phyloP scores from a whole-genome alignment of 768 basidiomycete genomes.

The Leccinum longicurvipes region DNA sequence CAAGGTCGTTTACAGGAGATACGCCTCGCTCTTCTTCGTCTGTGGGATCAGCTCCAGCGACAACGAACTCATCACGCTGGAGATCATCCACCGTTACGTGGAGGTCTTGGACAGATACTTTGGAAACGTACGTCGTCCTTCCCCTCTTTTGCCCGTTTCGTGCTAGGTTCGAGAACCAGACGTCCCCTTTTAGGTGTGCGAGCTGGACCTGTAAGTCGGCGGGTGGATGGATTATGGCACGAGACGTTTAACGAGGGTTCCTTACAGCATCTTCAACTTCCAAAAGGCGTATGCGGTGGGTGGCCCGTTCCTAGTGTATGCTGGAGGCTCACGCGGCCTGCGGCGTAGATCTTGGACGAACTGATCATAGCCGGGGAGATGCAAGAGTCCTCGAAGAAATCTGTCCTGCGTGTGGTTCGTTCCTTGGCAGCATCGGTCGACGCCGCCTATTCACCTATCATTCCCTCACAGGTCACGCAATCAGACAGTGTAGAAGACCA shows the following conservation, averaged over 20 bases:
- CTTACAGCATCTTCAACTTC: constrained; percentile 89
- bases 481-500: constrained; percentile 83
- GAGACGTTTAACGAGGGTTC: neutral
- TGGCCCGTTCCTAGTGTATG: neutral
- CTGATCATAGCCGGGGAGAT: constrained; percentile 91
- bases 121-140: constrained; percentile 36
- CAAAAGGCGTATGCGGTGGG: constrained; percentile 88
- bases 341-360: constrained; percentile 77
- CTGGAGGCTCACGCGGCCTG: neutral
- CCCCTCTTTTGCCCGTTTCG: neutral
- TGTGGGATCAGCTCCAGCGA: constrained; percentile 78
- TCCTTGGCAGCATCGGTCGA: neutral
- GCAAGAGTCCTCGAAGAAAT: constrained; percentile 84
- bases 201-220: constrained; percentile 77
- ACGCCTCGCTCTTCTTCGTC: constrained; percentile 95
- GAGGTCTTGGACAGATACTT: constrained; percentile 75
- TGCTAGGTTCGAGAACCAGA: neutral
- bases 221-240: neutral
- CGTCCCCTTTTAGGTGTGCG: constrained; percentile 63
- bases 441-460: constrained; percentile 11
- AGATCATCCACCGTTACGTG: constrained; percentile 92
- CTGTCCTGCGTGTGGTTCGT: constrained; percentile 57
- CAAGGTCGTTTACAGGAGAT: constrained; percentile 92
- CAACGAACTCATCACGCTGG: constrained; percentile 89
- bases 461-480: constrained; percentile 64